Evolutionary conservation across 345 rosid species (phyloP).

Genomic region (Leavenworthia alabamica): DNA sequence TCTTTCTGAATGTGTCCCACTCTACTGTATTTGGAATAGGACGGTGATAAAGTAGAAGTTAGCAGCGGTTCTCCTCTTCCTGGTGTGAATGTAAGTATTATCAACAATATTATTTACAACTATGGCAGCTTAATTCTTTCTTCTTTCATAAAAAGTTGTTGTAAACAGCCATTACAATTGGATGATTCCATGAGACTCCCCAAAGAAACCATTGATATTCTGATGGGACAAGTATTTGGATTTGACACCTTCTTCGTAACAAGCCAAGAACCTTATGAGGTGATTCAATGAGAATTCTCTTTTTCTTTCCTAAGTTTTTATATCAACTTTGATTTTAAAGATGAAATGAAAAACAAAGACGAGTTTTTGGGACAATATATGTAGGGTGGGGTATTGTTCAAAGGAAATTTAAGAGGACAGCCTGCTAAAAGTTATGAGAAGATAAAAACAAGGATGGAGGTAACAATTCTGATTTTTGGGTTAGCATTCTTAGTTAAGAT

Average conservation of each 20-base stretch:
- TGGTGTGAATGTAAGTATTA: constrained; percentile 83
- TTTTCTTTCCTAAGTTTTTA: neutral
- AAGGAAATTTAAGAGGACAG: constrained; percentile 87
- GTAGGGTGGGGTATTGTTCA: constrained; percentile 86
- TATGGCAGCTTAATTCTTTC: neutral
- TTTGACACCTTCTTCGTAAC: constrained; percentile 95
- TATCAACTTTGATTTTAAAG: neutral
- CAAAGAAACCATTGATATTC: constrained; percentile 71
- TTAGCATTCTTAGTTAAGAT: neutral
- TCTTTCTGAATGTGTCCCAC: constrained; percentile 10
- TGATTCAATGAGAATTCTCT: constrained; percentile 28
- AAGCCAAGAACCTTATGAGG: constrained; percentile 97
- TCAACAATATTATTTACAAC: neutral
- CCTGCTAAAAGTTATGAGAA: constrained; percentile 80
- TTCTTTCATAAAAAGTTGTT: constrained; percentile 21
- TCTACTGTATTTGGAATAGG: constrained; percentile 46
- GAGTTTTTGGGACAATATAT: constrained; percentile 6
- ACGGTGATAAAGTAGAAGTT: constrained; percentile 46
- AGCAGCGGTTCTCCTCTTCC: constrained; percentile 90
- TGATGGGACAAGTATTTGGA: constrained; percentile 89
- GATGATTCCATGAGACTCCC: constrained; percentile 76
- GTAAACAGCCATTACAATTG: constrained; percentile 60
- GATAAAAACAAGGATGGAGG: constrained; percentile 69
- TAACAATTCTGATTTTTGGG: constrained; percentile 4
- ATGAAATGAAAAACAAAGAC: neutral